phyloP scores from a whole-genome alignment of 2,329 filamentous ascomycete genomes.

The Exophiala spinifera region DNA sequence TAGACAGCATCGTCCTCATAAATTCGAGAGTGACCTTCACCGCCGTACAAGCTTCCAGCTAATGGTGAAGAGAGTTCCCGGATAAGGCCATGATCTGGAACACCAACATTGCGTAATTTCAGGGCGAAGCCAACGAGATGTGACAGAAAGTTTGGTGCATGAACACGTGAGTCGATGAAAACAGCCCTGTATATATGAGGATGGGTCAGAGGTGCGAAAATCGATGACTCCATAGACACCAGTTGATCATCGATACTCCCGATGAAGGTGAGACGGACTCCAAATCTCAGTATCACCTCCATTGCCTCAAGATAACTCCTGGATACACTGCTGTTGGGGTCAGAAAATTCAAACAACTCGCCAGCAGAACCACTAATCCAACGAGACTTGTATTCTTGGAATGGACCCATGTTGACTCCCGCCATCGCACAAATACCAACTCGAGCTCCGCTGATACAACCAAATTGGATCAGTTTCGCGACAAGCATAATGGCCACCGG shows the following conservation, averaged over 20 bases:
- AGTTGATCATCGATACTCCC: slow-evolving; percentile 97
- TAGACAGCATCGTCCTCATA: slow-evolving; percentile 90
- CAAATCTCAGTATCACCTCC: slow-evolving; percentile 70
- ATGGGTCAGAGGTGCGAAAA: slow-evolving; percentile 80
- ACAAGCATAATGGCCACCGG: slow-evolving; percentile 90
- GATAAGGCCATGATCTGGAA: slow-evolving; percentile 89
- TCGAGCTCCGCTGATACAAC: slow-evolving; percentile 67
- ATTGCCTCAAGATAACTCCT: slow-evolving; percentile 75
- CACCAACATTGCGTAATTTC: slow-evolving; percentile 87
- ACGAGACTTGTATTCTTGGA: slow-evolving; percentile 84
- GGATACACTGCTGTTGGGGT: slow-evolving; percentile 76
- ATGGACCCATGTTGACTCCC: slow-evolving; percentile 89
- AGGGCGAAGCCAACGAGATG: slow-evolving; percentile 90
- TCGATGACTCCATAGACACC: slow-evolving; percentile 88
- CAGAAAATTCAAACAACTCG: slow-evolving; percentile 90
- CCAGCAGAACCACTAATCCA: slow-evolving; percentile 88
- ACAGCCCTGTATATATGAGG: slow-evolving; percentile 95
- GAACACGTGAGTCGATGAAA: slow-evolving; percentile 88
- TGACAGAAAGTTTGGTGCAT: slow-evolving; percentile 89
- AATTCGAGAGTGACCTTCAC: slow-evolving; percentile 87
- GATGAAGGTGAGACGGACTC: slow-evolving; percentile 79
- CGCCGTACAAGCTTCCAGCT: slow-evolving; percentile 84
- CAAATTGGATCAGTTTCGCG: slow-evolving; percentile 86
- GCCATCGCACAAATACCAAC: slow-evolving; percentile 88
- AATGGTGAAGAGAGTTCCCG: slow-evolving; percentile 84